These are phyloP conservation scores for Rhododendron simsii DNA, from an alignment of 148 eudicot species.

Conservation along the genomic window DNA sequence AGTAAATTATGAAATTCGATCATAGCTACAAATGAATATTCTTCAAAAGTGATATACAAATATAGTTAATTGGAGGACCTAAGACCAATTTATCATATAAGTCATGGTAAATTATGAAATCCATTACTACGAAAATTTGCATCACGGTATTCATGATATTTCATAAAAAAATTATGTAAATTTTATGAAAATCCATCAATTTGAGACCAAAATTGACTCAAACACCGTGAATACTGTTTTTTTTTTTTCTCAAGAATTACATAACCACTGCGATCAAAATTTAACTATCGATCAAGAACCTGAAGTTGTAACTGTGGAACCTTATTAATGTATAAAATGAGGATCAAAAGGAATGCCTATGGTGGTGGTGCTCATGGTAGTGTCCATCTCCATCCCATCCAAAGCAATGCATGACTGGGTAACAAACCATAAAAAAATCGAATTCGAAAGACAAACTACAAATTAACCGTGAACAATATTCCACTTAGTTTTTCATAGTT, in stretches of 20 bases:
- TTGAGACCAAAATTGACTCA: too few species aligned
- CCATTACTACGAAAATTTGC: background rate
- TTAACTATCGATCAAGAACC: too few species aligned
- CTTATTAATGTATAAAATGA: background rate
- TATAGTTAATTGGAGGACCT: background rate
- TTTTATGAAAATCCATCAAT: too few species aligned
- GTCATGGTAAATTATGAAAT: background rate
- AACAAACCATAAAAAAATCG: conserved; percentile 30
- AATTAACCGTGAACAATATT: too few species aligned
- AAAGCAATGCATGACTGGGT: conserved; percentile 37
- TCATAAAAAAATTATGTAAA: too few species aligned
- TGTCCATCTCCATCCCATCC: conserved; percentile 28
- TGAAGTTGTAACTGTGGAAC: background rate
- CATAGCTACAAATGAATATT: background rate
- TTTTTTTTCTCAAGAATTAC: too few species aligned
- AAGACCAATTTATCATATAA: background rate
- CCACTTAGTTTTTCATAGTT: too few species aligned
- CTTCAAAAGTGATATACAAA: background rate
- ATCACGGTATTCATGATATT: background rate
- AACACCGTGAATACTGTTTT: too few species aligned
- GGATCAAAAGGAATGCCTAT: conserved; percentile 13
- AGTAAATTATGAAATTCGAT: too few species aligned
- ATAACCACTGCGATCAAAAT: too few species aligned
- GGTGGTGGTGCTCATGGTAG: conserved; percentile 30
- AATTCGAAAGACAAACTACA: too few species aligned